Evolutionary conservation across 805 yeast species (phyloP).

Genomic region (Wickerhamiella cacticola): DNA sequence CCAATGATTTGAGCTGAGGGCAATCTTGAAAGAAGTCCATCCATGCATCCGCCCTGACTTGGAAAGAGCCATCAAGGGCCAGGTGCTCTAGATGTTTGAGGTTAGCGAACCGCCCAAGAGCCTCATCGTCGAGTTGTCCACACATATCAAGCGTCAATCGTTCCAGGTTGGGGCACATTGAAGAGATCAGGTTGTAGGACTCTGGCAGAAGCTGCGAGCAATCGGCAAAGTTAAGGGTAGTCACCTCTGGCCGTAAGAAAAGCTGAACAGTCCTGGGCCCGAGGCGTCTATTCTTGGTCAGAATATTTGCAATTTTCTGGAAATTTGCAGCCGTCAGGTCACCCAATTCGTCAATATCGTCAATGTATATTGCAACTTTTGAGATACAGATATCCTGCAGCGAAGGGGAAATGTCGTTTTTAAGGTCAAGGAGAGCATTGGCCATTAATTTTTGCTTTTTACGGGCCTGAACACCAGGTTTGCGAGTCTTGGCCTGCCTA

Average conservation of each 20-base stretch:
- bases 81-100: constrained; percentile 43
- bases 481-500: constrained; percentile 32
- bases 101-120: constrained; percentile 49
- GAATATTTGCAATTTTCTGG: constrained; percentile 58
- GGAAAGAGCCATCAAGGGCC: constrained; percentile 79
- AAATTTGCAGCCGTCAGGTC: constrained; percentile 69
- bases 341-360: constrained; percentile 70
- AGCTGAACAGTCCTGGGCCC: constrained; percentile 59
- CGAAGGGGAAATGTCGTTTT: constrained; percentile 46
- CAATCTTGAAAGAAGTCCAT: constrained; percentile 51
- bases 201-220: constrained; percentile 67
- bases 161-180: constrained; percentile 65
- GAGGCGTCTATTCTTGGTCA: constrained; percentile 72
- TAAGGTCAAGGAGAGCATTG: constrained; percentile 66
- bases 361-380: constrained; percentile 52
- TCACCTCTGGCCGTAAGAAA: constrained; percentile 52
- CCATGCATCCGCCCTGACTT: constrained; percentile 72
- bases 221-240: constrained; percentile 70
- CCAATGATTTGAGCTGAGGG: constrained; percentile 43
- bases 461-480: constrained; percentile 44
- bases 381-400: constrained; percentile 74
- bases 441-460: constrained; percentile 71
- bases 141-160: constrained; percentile 72
- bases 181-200: constrained; percentile 55
- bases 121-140: constrained; percentile 77